phyloP scores from a whole-genome alignment of 352 stramenopile genomes.

The Phytophthora meadii region DNA sequence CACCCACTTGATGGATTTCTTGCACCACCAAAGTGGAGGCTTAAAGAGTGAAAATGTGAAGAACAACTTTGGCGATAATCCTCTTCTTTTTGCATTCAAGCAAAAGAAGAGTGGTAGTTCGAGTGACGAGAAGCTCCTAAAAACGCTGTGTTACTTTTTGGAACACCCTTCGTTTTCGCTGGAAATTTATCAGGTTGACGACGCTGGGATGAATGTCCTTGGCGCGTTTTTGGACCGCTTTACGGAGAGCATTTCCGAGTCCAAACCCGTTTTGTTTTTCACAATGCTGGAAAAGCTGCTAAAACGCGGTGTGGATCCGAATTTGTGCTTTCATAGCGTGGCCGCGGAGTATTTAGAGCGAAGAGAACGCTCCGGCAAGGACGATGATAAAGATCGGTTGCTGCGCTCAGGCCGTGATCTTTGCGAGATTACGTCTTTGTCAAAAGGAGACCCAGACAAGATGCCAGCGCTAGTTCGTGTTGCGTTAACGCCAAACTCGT shows the following conservation, averaged over 20 bases:
- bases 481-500: constrained; percentile 41
- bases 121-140: constrained; percentile 31
- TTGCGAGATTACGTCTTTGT: constrained; percentile 47
- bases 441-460: constrained; percentile 30
- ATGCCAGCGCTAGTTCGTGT: constrained; percentile 57
- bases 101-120: constrained; percentile 37
- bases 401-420: constrained; percentile 39
- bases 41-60: constrained; percentile 43
- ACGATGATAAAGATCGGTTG: constrained; percentile 18
- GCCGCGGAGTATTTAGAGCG: constrained; percentile 17
- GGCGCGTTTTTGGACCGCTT: constrained; percentile 68
- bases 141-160: constrained; percentile 60
- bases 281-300: constrained; percentile 58
- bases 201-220: constrained; percentile 54
- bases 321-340: constrained; percentile 48
- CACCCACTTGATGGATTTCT: constrained; percentile 71
- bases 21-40: constrained; percentile 60
- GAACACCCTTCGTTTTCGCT: constrained; percentile 42
- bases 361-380: background rate
- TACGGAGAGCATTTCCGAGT: constrained; percentile 29
- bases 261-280: constrained; percentile 35
- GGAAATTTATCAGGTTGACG: constrained; percentile 44
- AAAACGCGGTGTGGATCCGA: constrained; percentile 62
- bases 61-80: constrained; percentile 57
- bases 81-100: constrained; percentile 66